Base-by-base conservation (phyloP, 495 filamentous ascomycete species). In the Chaetomidium leptoderma region DNA sequence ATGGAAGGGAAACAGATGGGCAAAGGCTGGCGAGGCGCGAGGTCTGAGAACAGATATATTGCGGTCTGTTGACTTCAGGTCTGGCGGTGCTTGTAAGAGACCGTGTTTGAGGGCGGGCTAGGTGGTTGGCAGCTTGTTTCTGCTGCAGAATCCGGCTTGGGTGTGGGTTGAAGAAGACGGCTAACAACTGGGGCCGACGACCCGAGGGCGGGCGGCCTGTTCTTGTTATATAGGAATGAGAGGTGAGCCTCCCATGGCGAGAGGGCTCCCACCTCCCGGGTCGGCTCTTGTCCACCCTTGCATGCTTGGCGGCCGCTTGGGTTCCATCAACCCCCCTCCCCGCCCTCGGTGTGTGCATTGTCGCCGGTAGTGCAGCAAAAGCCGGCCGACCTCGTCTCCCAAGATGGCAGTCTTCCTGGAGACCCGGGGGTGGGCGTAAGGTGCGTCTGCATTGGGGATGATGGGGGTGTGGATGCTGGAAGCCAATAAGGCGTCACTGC, bases 1-100 rank as follows among this genome's bases (percentile, higher is more conserved):
- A 73, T 73, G 39, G 56, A 49, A 36, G n/a, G 33, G 10, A 54
- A 57, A 50, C 33, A 19, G 42, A 27, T 17, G 37, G 46, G 53
- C 40, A 40, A 32, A 27, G 32, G 53, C 26, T 53, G 55, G 48
- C 33, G n/a, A 36, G 43, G 56, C 42, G 36, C 10, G 53, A 23
- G 49, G 58, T 50, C 36, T 17, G 49, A 36, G 33, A 40, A 10
- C 39, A 59, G 53, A 64, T 60, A 64, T 62, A 58, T 37, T 35
- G 37, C 6, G 4, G 2, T 39, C 4, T 23, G 21, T 21, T 32
- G 42, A 17, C 27, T 30, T 47, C 14, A 19, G 23, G 43, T 26
- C 11, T 60, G 52, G 48, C 46, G 9, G 48, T 40, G 47, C 21
- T 44, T 39, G 49, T 49, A 23, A 45, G 42, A 48, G 60, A 46